Evolutionary conservation across 805 yeast species (phyloP), one percentile per base, ranked within the genome.

Genomic region (Kregervanrija fluxuum): DNA sequence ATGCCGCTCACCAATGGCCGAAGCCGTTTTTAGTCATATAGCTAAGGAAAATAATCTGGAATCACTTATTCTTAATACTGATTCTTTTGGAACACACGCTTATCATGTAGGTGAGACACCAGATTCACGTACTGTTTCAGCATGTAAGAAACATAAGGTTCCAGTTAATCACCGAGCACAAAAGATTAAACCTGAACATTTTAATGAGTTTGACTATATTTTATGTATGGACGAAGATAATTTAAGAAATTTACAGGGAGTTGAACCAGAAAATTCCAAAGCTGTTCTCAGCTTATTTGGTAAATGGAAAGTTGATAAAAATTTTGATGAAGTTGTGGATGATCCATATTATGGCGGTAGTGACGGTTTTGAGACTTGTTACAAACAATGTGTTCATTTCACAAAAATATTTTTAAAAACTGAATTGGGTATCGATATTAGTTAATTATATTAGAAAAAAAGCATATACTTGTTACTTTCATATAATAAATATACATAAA

Each of bases 1-100:
- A 16, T 89, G 97, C 59, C 90, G 97, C 40, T 88, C 96, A 2
- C 98, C 98, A 11, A 91, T 90, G 98, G 97, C 98, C 0, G 97
- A 91, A 59, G 96, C 96, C 0, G 86, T 89, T 1, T 88, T 90
- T 65, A 71, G 69, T 40, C 79, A 85, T 47, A 67, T 69, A 12
- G 95, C 86, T 9, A 61, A 76, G 37, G 60, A 75, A 37, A 61
- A 65, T 15, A 81, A 82, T 0, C 61, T 68, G 30, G 56, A 48
- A 32, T 63, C 59, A 13, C 58, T 58, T n/a, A 76, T 89, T 48
- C 59, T 66, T 0, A 59, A 59, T 13, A 81, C 88, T 31, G 96
- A 90, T 57, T 88, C 96, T 0, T 90, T 81, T 63, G 98, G 97
- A 12, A 88, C 97, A 0, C 79, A 85, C 9, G 84, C 82, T 1